These are phyloP conservation scores for Pleurotus pulmonarius DNA, from an alignment of 768 basidiomycete species.

Conservation along the genomic window DNA sequence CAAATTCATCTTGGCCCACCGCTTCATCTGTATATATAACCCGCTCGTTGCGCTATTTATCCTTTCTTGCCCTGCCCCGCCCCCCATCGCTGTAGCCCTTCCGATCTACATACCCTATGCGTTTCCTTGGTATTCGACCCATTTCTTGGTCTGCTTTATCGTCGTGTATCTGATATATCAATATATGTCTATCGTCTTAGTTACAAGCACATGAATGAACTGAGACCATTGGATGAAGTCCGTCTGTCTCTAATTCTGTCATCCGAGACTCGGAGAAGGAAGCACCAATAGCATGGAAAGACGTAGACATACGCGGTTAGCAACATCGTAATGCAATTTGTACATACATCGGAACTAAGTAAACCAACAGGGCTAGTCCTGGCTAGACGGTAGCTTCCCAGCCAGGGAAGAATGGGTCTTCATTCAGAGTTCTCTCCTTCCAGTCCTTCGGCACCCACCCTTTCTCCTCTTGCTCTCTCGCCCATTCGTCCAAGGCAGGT, in stretches of 20 bases:
- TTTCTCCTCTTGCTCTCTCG: slow-evolving; percentile 42
- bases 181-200: neutral
- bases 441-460: slow-evolving; percentile 44
- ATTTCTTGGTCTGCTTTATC: neutral
- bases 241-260: too few relatives aligned
- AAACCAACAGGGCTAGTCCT: too few relatives aligned
- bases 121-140: neutral
- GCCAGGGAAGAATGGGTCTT: slow-evolving; percentile 49
- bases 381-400: slow-evolving; percentile 24
- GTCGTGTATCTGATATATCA: slow-evolving; percentile 5
- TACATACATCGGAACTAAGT: too few relatives aligned
- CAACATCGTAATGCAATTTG: too few relatives aligned
- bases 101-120: neutral
- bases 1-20: neutral
- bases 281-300: too few relatives aligned
- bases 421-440: slow-evolving; percentile 45
- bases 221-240: too few relatives aligned
- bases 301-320: too few relatives aligned
- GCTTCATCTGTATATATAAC: slow-evolving; percentile 8
- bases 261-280: too few relatives aligned
- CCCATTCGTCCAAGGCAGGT: slow-evolving; percentile 43
- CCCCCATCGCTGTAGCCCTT: slow-evolving; percentile 4
- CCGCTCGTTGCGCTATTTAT: slow-evolving; percentile 1
- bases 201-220: too few relatives aligned
- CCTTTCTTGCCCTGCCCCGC: neutral